phyloP scores from a whole-genome alignment of 345 rosid genomes.

The Eucalyptus regnans region DNA sequence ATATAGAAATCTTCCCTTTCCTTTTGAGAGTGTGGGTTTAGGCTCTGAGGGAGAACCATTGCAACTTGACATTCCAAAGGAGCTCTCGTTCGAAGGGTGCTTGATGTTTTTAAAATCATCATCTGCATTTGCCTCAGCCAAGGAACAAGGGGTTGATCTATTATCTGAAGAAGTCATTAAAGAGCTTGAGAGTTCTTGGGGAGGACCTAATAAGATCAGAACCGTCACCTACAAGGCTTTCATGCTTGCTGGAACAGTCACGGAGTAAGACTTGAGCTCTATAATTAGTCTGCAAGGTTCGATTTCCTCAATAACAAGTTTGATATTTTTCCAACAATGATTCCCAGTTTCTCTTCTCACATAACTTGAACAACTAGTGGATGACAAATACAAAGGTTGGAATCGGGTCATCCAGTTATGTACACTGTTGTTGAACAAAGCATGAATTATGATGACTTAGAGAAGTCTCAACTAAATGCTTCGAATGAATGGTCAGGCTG shows the following conservation, averaged over 20 bases:
- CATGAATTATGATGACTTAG: not conserved
- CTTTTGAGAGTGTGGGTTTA: not conserved
- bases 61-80: not conserved
- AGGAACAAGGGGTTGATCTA: not conserved
- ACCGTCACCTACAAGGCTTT: not conserved
- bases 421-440: not conserved
- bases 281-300: not conserved
- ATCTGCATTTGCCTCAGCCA: not conserved
- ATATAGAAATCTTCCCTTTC: not conserved
- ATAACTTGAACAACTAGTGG: not conserved
- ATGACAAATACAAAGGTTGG: not conserved
- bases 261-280: not conserved
- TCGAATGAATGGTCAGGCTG: not conserved
- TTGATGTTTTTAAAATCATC: not conserved
- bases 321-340: not conserved
- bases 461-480: not conserved
- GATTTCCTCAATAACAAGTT: not conserved
- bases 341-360: not conserved
- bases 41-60: not conserved
- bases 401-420: not conserved
- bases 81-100: not conserved
- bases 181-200: not conserved
- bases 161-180: not conserved
- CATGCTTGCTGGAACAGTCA: not conserved
- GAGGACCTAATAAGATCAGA: not conserved